phyloP scores from a whole-genome alignment of 225 moss, liverwort and hornwort species.

The Anthoceros angustus region DNA sequence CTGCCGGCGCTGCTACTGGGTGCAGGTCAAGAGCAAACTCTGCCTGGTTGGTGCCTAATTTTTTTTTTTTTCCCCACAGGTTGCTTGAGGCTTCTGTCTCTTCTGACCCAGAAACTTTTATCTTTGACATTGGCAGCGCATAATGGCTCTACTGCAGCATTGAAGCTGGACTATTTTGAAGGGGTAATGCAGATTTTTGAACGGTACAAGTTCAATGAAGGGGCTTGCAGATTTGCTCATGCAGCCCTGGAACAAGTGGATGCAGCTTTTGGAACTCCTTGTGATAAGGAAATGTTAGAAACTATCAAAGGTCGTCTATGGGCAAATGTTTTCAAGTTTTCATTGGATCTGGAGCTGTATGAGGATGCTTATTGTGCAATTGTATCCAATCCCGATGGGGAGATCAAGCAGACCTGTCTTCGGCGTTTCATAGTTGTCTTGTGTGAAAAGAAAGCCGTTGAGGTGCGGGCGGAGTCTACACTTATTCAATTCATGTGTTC shows the following conservation, averaged over 20 bases:
- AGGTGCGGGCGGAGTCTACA: slow-evolving; percentile 12
- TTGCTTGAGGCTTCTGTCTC: not conserved
- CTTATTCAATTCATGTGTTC: not conserved
- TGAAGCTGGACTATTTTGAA: slow-evolving; percentile 87
- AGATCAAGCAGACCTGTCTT: slow-evolving; percentile 79
- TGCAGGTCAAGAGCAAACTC: slow-evolving; percentile 53
- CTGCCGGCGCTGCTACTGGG: slow-evolving; percentile 73
- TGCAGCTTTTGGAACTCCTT: slow-evolving; percentile 49
- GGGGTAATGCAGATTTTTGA: slow-evolving; percentile 99
- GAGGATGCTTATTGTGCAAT: slow-evolving; percentile 89
- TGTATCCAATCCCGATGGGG: slow-evolving; percentile 88
- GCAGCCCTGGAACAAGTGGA: slow-evolving; percentile 95
- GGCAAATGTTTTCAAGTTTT: slow-evolving; percentile 96
- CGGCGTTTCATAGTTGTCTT: slow-evolving; percentile 77
- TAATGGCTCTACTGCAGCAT: slow-evolving; percentile 57
- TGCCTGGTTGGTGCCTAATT: slow-evolving; percentile 15
- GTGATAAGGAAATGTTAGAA: slow-evolving; percentile 26
- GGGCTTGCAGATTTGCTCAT: slow-evolving; percentile 94
- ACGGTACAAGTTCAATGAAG: slow-evolving; percentile 87
- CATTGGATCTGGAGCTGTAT: slow-evolving; percentile 80
- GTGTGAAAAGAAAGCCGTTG: slow-evolving; percentile 75
- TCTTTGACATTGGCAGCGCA: slow-evolving; percentile 13
- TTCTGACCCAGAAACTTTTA: not conserved
- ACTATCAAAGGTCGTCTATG: slow-evolving; percentile 82
- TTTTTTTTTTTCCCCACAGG: not conserved